A percentile compares a stretch with the other conserved stretches of the same genome.
Evolutionary conservation across 257 asterid species (phyloP).

Genomic region (Haberlea rhodopensis): DNA sequence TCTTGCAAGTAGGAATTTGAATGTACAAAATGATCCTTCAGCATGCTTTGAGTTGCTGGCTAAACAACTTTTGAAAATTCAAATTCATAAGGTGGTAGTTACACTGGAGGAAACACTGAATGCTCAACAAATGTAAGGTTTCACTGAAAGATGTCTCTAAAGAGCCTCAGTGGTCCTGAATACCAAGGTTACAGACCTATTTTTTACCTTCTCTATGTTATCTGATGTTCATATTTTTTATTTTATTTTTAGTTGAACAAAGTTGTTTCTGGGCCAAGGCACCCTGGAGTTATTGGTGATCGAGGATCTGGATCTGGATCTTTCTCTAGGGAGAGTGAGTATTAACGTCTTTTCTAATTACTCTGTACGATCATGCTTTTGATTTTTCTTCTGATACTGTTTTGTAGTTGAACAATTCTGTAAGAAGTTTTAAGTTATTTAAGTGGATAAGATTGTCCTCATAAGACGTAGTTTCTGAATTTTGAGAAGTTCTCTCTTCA

Average conservation of each 20-base stretch:
- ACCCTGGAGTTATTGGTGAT: slow-evolving; percentile 57
- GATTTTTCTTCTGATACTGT: background rate
- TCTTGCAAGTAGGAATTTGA: background rate
- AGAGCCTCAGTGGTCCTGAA: background rate
- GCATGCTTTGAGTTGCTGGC: background rate
- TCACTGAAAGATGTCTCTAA: background rate
- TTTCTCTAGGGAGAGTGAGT: slow-evolving; percentile 61
- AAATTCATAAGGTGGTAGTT: background rate
- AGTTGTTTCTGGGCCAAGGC: slow-evolving; percentile 48
- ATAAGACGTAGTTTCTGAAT: too few relatives aligned
- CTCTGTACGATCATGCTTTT: background rate
- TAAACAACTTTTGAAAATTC: background rate
- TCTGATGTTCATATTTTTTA: background rate
- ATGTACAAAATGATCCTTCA: background rate
- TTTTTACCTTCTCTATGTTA: background rate
- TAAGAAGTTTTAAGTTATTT: background rate
- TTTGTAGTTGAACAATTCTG: background rate
- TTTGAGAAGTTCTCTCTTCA: background rate
- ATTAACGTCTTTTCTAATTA: background rate
- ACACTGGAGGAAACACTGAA: background rate
- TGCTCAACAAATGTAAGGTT: background rate
- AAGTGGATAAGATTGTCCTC: background rate
- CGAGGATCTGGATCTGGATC: slow-evolving; percentile 53
- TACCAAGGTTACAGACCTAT: background rate
- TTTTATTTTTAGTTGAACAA: slow-evolving; percentile 49